Base-by-base conservation (phyloP, 2,329 filamentous ascomycete species). In the Epichloe sibirici region DNA sequence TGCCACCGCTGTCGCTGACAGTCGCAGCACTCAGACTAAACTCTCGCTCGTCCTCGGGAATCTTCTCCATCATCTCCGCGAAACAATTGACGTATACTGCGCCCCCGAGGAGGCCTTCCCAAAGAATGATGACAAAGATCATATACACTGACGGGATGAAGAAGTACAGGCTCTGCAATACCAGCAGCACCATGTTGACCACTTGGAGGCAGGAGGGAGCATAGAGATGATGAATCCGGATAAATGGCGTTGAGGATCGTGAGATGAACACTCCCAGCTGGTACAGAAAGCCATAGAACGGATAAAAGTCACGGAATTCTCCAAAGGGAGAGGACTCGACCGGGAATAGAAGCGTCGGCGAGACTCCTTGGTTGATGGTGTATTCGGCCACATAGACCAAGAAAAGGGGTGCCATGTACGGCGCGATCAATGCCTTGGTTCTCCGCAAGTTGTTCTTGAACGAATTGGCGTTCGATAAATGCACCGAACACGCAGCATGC, bases 331-430 rank as follows among this genome's bases (percentile, higher is more conserved):
- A 85, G 11, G 78, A 69, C 1, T 75, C 64, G 1, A 96, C 74
- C 0, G 90, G 89, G 64, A 95, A 98, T 4, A 98, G 78, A 0
- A 97, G 74, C 0, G 90, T 95, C 1, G 93, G 91, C 0, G 89
- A 77, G 0, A 97, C 89, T 38, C 90, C 91, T 71, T 95, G 90
- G 71, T 97, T 97, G 69, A 97, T 96, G 52, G 88, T 94, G 66
- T 98, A 98, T 72, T 98, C 93, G 53, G 90, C 89, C 38, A 97
- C 79, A 66, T 96, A 98, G 34, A 98, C 93, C 15, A 97, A 72
- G 37, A 97, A 76, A 13, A 98, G 76, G 0, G 93, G 93, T 3
- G 95, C 75, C 90, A 98, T 97, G 66, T 84, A 85, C 0, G 81
- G 81, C 45, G 94, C 72, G 63, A 96, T 85, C 1, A 97, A 74